Evolutionary conservation across 352 stramenopile genomes (phyloP), one percentile per base, ranked within the genome.

Genomic region (Phytophthora pistaciae): DNA sequence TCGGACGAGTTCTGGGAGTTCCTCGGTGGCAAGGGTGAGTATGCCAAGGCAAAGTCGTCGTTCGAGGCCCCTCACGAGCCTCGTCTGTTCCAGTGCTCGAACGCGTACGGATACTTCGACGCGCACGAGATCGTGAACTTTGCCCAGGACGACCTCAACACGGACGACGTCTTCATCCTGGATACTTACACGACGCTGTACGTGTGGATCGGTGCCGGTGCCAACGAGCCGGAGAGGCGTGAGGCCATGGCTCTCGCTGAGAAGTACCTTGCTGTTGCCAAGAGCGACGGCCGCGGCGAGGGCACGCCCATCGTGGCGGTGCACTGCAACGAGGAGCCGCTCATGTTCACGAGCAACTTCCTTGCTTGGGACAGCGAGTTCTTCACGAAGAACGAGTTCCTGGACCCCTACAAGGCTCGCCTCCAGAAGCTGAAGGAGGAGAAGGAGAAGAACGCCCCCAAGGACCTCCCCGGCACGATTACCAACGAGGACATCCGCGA

Each of bases 261-360:
- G 38, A 85, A 93, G 46, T 97, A 96, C 72, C 72, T 96, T 49
- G 70, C 66, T 10, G 71, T 91, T 42, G 86, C 77, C 18, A 86
- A 91, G 63, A 91, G 89, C 68, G 91, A 98, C 66, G 91, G 92
- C 13, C 89, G 91, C 64, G 91, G 82, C 18, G 75, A 88, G 1
- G 92, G 93, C 46, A 97, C 87, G 1, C 87, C 91, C 2, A 92
- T 98, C 36, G 77, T 98, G 40, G 80, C 81, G 10, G 81, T 98
- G 44, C 76, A 91, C 44, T 94, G 90, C 59, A 87, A 84, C 65
- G 90, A 78, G 54, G 93, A 98, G 74, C 91, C 93, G 25, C 69
- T 88, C 3, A 86, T 98, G 78, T 98, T 98, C 78, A 97, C 89
- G 48, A 90, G 83, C 77, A 91, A 98, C 81, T 98, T 98, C 71